A percentile compares a stretch with the other conserved stretches of the same genome.
phyloP scores from a whole-genome alignment of 257 asterid species.

The Nyctanthes arbortristis region DNA sequence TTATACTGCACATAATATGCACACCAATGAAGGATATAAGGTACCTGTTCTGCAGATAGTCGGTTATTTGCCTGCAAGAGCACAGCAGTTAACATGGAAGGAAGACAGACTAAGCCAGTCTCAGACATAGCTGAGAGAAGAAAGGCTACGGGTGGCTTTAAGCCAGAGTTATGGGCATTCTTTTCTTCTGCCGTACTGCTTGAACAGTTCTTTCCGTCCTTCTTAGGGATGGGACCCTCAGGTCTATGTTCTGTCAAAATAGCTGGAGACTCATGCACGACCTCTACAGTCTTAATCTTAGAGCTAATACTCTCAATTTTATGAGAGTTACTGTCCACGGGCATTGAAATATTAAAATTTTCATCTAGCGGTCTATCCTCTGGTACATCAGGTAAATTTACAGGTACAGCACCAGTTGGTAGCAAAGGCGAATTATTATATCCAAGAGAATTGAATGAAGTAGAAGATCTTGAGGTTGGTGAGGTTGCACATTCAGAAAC shows the following conservation, averaged over 20 bases:
- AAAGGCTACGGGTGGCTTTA: conserved; percentile 64
- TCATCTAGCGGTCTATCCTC: conserved; percentile 51
- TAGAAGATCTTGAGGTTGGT: conserved; percentile 34
- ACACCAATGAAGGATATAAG: neutral
- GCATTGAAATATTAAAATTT: conserved; percentile 21
- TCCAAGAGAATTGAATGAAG: conserved; percentile 28
- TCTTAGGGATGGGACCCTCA: conserved; percentile 40
- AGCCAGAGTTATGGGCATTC: conserved; percentile 37
- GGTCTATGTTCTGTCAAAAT: conserved; percentile 38
- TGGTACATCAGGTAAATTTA: conserved; percentile 46
- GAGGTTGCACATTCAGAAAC: conserved; percentile 39
- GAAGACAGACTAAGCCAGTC: conserved; percentile 97
- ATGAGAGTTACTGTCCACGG: conserved; percentile 31
- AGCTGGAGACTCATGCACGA: conserved; percentile 31
- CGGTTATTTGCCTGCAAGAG: conserved; percentile 92
- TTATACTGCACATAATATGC: neutral
- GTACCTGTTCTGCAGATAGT: conserved; percentile 82
- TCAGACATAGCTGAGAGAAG: conserved; percentile 88
- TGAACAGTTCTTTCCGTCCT: conserved; percentile 35
- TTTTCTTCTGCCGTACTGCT: conserved; percentile 39
- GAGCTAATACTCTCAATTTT: conserved; percentile 33
- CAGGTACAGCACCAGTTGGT: conserved; percentile 23
- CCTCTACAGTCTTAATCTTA: conserved; percentile 31
- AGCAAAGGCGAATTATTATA: conserved; percentile 22
- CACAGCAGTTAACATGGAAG: conserved; percentile 97